Conservation (phyloP, 306 rosid genomes). For the Ormosia emarginata region DNA sequence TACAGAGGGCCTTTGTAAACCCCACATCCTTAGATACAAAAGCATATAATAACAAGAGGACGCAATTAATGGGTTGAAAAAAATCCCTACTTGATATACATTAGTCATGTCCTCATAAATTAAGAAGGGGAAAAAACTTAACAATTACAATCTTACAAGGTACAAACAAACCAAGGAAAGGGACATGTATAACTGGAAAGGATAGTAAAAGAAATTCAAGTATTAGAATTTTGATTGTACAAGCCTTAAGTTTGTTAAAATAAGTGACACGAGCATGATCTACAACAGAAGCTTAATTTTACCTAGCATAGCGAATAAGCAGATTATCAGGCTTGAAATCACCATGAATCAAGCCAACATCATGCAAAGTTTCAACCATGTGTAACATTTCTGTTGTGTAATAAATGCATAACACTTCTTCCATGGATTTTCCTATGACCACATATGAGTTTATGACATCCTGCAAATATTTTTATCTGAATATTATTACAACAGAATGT, state of each 20-base stretch:
- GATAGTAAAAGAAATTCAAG: background rate
- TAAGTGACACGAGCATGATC: slow-evolving; percentile 15
- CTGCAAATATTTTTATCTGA: slow-evolving; percentile 43
- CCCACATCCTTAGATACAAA: background rate
- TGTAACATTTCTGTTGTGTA: slow-evolving; percentile 87
- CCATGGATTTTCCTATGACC: slow-evolving; percentile 76
- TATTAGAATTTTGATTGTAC: slow-evolving; percentile 3
- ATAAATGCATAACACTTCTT: slow-evolving; percentile 79
- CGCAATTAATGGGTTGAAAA: background rate
- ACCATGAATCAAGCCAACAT: slow-evolving; percentile 81
- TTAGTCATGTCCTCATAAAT: background rate
- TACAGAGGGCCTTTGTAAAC: slow-evolving; percentile 1
- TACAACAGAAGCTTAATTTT: slow-evolving; percentile 16
- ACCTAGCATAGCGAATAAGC: slow-evolving; percentile 89
- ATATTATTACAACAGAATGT: slow-evolving; percentile 9
- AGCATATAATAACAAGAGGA: background rate
- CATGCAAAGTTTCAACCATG: slow-evolving; percentile 77
- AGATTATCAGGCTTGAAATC: slow-evolving; percentile 98
- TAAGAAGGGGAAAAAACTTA: background rate
- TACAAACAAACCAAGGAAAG: background rate
- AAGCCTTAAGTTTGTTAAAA: slow-evolving; percentile 15
- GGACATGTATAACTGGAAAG: background rate
- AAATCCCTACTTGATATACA: background rate
- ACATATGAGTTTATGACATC: slow-evolving; percentile 75
- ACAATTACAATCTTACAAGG: slow-evolving; percentile 1